A percentile compares a stretch with the other conserved stretches of the same genome.
phyloP scores from a whole-genome alignment of 192 early-diverging fungal genomes.

The Globomyces pollinis-pini region DNA sequence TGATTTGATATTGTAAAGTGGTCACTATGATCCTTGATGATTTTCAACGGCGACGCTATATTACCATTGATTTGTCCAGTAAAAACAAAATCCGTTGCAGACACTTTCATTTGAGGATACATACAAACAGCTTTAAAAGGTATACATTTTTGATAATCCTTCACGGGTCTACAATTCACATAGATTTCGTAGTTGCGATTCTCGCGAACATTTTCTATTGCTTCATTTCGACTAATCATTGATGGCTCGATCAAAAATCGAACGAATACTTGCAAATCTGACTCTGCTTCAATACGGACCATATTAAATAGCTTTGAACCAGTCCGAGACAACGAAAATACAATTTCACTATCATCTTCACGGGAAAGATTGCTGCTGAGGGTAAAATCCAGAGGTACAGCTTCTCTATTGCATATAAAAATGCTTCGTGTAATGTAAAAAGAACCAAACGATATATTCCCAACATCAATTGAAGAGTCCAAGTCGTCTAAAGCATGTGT shows the following conservation, averaged over 20 bases:
- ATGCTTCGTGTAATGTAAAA: constrained; percentile 66
- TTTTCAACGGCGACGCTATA: not conserved
- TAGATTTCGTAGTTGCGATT: constrained; percentile 64
- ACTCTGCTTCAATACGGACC: constrained; percentile 58
- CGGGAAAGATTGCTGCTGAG: constrained; percentile 57
- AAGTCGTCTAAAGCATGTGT: constrained; percentile 41
- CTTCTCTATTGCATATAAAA: constrained; percentile 67
- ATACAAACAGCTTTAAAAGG: constrained; percentile 52
- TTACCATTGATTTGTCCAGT: constrained; percentile 15
- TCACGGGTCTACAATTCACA: constrained; percentile 71
- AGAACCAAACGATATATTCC: constrained; percentile 61
- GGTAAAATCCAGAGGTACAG: constrained; percentile 67
- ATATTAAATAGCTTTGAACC: constrained; percentile 63
- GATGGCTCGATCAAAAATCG: constrained; percentile 29
- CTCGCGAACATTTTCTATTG: constrained; percentile 36
- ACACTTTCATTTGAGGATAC: constrained; percentile 44
- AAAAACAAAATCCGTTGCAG: constrained; percentile 25
- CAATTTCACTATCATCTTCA: constrained; percentile 58
- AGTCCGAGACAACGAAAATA: constrained; percentile 70
- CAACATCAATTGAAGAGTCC: constrained; percentile 55
- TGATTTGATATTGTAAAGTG: constrained; percentile 49
- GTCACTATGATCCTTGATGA: constrained; percentile 20
- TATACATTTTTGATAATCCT: constrained; percentile 72
- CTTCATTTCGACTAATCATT: not conserved
- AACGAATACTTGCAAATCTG: constrained; percentile 60